phyloP scores from a whole-genome alignment of 2,329 filamentous ascomycete genomes.

The Sporothrix curviconia region DNA sequence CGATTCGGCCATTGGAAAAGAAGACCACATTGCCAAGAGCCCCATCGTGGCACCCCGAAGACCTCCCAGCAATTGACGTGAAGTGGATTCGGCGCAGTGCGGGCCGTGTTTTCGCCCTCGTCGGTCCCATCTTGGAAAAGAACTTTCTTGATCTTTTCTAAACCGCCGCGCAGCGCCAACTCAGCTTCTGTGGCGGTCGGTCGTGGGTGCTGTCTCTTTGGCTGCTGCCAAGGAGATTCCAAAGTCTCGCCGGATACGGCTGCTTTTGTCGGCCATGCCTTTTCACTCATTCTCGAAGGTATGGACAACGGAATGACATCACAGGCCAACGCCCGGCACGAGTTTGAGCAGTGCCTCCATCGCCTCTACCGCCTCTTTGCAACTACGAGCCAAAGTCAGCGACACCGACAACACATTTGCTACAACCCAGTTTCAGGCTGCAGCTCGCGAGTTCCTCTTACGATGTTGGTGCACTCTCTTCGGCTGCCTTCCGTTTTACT shows the following conservation, averaged over 20 bases:
- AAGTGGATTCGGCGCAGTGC: constrained; percentile 80
- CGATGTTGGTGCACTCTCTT: constrained; percentile 46
- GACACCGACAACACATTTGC: constrained; percentile 31
- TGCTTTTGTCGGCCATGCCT: constrained; percentile 65
- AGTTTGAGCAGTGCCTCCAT: no score
- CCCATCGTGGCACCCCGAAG: constrained; percentile 56
- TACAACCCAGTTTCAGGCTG: constrained; percentile 47
- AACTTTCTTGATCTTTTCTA: constrained; percentile 57
- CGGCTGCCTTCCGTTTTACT: constrained; percentile 55
- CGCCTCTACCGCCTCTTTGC: not conserved
- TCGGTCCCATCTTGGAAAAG: constrained; percentile 53
- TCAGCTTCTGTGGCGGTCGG: constrained; percentile 51
- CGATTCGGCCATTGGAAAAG: constrained; percentile 62
- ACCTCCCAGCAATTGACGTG: constrained; percentile 75
- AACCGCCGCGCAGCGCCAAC: constrained; percentile 49
- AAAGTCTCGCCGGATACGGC: constrained; percentile 80
- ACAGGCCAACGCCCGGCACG: constrained; percentile 39
- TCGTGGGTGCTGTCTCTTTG: constrained; percentile 57
- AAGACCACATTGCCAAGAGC: constrained; percentile 60
- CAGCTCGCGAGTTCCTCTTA: constrained; percentile 46
- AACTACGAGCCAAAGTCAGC: no score
- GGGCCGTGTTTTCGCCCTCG: constrained; percentile 55
- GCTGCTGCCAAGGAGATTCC: constrained; percentile 79
- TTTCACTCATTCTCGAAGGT: constrained; percentile 62
- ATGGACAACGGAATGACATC: constrained; percentile 56